Percentiles rank a stretch among this genome's conserved stretches.
phyloP scores from a whole-genome alignment of 2,329 filamentous ascomycete species.

The Penicillium expansum region DNA sequence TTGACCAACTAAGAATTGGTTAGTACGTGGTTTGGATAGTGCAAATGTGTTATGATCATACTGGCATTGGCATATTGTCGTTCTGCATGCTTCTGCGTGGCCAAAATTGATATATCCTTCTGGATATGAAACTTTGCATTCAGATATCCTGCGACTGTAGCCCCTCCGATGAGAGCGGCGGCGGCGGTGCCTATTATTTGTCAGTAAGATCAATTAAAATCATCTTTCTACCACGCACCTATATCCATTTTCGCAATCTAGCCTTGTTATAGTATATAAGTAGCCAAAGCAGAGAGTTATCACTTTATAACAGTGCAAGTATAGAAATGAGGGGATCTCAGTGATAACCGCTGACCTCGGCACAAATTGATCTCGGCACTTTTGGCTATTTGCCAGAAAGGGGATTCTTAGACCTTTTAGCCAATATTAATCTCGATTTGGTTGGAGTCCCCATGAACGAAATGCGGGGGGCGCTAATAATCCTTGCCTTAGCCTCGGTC shows the following conservation, averaged over 20 bases:
- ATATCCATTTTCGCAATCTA: conserved; percentile 11
- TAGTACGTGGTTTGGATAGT: background rate
- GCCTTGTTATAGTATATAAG: background rate
- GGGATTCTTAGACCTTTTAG: background rate
- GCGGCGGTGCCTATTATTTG: conserved; percentile 22
- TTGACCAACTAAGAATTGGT: conserved; percentile 42
- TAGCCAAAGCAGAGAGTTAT: background rate
- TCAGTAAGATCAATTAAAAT: background rate
- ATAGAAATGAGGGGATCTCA: background rate
- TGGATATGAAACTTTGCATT: conserved; percentile 67
- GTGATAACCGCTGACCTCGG: background rate
- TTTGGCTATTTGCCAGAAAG: background rate
- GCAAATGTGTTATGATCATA: conserved; percentile 27
- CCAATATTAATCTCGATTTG: background rate
- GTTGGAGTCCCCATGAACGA: background rate
- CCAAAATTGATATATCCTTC: conserved; percentile 58
- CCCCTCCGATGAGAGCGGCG: conserved; percentile 27
- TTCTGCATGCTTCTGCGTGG: conserved; percentile 42
- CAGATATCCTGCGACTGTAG: conserved; percentile 34
- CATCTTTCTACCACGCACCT: background rate
- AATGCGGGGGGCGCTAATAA: background rate
- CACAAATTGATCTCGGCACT: background rate
- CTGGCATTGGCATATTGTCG: conserved; percentile 51
- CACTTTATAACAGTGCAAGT: background rate
- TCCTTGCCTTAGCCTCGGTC: too few species aligned